Conservation (phyloP, 768 basidiomycete species). For the Lactarius vividus region DNA sequence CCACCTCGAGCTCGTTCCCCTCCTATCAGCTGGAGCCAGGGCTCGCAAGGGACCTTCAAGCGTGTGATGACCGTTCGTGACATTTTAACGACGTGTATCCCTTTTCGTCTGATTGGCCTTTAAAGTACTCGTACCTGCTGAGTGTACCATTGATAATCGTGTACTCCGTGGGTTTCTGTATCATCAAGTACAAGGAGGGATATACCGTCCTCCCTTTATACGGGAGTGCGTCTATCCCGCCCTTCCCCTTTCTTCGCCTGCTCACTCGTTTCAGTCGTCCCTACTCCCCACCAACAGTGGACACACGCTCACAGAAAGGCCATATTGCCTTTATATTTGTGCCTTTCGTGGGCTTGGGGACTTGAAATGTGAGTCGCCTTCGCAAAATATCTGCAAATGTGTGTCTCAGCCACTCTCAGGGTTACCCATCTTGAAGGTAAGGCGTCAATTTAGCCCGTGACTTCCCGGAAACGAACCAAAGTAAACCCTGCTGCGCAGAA, state of each 20-base stretch:
- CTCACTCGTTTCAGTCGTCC: conserved; percentile 46
- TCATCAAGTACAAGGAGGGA: conserved; percentile 75
- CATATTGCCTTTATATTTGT: conserved; percentile 63
- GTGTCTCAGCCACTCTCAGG: conserved; percentile 39
- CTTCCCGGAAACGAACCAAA: neutral
- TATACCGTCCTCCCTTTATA: conserved; percentile 44
- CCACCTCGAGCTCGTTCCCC: neutral
- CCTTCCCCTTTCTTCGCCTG: neutral
- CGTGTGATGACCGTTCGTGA: conserved; percentile 75
- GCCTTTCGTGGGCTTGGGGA: conserved; percentile 66
- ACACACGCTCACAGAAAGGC: conserved; percentile 41
- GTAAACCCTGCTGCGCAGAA: conserved; percentile 42
- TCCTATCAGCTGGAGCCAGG: conserved; percentile 60
- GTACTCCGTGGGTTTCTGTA: conserved; percentile 62
- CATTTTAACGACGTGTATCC: neutral
- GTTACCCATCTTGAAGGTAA: conserved; percentile 78
- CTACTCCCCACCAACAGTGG: conserved; percentile 67
- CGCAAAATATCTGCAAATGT: neutral
- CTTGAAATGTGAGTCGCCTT: conserved; percentile 62
- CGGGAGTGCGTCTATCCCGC: conserved; percentile 42
- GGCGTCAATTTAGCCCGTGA: neutral
- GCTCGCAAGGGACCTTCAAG: conserved; percentile 72
- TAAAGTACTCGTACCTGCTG: conserved; percentile 69
- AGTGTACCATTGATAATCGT: conserved; percentile 57
- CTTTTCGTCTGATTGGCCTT: neutral